phyloP scores from a whole-genome alignment of 495 filamentous ascomycete species.

The Daldinia caldariorum region DNA sequence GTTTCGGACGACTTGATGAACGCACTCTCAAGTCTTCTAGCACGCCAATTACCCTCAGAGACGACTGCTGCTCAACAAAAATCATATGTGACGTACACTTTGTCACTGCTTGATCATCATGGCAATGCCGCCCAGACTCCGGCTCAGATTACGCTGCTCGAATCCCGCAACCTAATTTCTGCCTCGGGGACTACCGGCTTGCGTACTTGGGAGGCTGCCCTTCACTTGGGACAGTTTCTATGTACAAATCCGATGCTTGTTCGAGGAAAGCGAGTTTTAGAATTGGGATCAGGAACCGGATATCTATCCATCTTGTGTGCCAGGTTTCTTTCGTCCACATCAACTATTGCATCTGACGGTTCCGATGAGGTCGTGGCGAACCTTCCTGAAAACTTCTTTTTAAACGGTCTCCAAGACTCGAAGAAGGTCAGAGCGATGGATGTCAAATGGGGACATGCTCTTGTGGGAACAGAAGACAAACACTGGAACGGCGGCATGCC shows the following conservation, averaged over 20 bases:
- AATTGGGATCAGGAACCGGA: slow-evolving; percentile 89
- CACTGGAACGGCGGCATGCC: slow-evolving; percentile 55
- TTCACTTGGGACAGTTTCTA: slow-evolving; percentile 85
- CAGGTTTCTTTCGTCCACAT: slow-evolving; percentile 70
- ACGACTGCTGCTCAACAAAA: slow-evolving; percentile 74
- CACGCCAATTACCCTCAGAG: slow-evolving; percentile 67
- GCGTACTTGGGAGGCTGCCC: slow-evolving; percentile 91
- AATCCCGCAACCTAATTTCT: slow-evolving; percentile 78
- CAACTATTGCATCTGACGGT: slow-evolving; percentile 82
- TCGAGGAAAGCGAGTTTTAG: slow-evolving; percentile 71
- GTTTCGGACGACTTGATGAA: slow-evolving; percentile 78
- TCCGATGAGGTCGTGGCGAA: slow-evolving; percentile 75
- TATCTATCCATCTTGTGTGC: slow-evolving; percentile 85
- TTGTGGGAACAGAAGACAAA: slow-evolving; percentile 57
- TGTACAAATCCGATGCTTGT: slow-evolving; percentile 54
- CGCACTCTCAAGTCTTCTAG: slow-evolving; percentile 67
- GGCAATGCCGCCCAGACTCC: background rate
- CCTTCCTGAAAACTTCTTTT: slow-evolving; percentile 70
- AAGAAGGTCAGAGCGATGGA: slow-evolving; percentile 58
- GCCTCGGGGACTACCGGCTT: slow-evolving; percentile 82
- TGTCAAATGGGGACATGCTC: slow-evolving; percentile 68
- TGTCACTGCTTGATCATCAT: slow-evolving; percentile 48
- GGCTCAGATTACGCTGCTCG: slow-evolving; percentile 65
- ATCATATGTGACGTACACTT: slow-evolving; percentile 77
- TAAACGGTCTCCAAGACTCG: slow-evolving; percentile 68